phyloP scores from a whole-genome alignment of 2,329 filamentous ascomycete species.

The Sclerotinia nivalis region DNA sequence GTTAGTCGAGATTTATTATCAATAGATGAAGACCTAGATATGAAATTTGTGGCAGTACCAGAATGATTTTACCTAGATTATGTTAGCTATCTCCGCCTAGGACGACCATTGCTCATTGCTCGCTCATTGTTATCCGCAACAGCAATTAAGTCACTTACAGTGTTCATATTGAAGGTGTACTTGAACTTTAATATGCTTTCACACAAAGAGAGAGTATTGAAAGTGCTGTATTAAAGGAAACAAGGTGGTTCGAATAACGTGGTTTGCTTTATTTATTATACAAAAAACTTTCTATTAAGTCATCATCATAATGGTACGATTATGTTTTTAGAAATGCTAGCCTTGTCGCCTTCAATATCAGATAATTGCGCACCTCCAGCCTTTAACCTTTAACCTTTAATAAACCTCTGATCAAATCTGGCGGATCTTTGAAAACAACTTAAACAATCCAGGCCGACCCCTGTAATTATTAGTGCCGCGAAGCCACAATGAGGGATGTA shows the following conservation, averaged over 20 bases:
- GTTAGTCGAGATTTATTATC: constrained; percentile 30
- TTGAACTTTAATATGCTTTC: neutral
- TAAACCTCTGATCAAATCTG: neutral
- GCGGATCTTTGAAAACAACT: neutral
- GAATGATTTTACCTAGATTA: constrained; percentile 63
- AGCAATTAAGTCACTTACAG: constrained; percentile 46
- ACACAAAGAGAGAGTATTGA: neutral
- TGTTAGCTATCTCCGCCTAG: constrained; percentile 27
- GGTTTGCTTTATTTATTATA: neutral
- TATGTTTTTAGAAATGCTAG: constrained; percentile 11
- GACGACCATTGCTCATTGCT: neutral
- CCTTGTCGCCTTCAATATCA: constrained; percentile 12
- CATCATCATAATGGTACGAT: constrained; percentile 19
- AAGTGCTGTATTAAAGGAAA: neutral
- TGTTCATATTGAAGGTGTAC: constrained; percentile 50
- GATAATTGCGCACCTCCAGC: constrained; percentile 2
- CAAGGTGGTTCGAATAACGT: neutral
- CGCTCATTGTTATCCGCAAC: neutral
- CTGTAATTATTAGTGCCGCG: constrained; percentile 13
- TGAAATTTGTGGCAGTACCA: constrained; percentile 50
- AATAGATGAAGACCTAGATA: constrained; percentile 19
- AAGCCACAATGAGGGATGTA: constrained; percentile 22
- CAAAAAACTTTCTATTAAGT: neutral
- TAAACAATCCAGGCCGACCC: constrained; percentile 2
- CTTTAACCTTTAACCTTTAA: too few species aligned